Conservation (phyloP, 2,329 filamentous ascomycete genomes). For the Ophiobolus disseminans region DNA sequence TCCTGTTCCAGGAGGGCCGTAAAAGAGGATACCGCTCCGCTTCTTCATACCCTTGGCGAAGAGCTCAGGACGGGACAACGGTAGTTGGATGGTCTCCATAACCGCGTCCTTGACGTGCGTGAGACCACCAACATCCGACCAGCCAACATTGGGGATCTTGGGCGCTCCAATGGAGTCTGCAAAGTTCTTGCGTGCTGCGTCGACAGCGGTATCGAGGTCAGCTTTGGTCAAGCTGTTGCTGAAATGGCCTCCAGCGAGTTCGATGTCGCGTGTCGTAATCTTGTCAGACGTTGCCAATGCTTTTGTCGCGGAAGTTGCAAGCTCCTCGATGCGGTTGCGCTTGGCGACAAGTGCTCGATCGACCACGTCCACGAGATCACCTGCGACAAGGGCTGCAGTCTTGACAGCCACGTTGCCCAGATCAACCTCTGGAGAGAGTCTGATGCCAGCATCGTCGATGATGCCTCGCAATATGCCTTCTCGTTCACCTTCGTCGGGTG, state of each 20-base stretch:
- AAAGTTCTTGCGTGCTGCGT: conserved; percentile 96
- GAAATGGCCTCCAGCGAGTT: conserved; percentile 82
- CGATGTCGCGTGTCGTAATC: conserved; percentile 80
- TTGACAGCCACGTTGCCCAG: conserved; percentile 87
- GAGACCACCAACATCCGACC: conserved; percentile 94
- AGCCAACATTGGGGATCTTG: conserved; percentile 96
- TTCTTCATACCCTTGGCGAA: conserved; percentile 99
- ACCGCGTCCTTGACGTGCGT: conserved; percentile 97
- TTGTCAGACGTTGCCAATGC: conserved; percentile 40
- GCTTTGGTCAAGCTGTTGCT: conserved; percentile 78
- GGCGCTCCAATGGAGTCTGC: conserved; percentile 96
- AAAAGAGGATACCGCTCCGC: conserved; percentile 89
- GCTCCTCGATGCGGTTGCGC: conserved; percentile 73
- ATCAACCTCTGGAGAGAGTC: conserved; percentile 83
- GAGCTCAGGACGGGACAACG: conserved; percentile 86
- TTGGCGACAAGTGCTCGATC: conserved; percentile 85
- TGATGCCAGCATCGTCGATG: conserved; percentile 75
- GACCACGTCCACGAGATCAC: conserved; percentile 92
- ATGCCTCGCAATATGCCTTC: conserved; percentile 85
- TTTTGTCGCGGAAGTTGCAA: conserved; percentile 62
- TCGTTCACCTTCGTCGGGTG: conserved; percentile 90
- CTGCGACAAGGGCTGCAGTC: conserved; percentile 92
- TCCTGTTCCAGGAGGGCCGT: conserved; percentile 87
- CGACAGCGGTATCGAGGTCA: conserved; percentile 92
- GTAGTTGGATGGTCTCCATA: conserved; percentile 93